These are phyloP conservation scores for Raffaelea albimanens DNA, from an alignment of 2,329 filamentous ascomycete species.

Conservation along the genomic window DNA sequence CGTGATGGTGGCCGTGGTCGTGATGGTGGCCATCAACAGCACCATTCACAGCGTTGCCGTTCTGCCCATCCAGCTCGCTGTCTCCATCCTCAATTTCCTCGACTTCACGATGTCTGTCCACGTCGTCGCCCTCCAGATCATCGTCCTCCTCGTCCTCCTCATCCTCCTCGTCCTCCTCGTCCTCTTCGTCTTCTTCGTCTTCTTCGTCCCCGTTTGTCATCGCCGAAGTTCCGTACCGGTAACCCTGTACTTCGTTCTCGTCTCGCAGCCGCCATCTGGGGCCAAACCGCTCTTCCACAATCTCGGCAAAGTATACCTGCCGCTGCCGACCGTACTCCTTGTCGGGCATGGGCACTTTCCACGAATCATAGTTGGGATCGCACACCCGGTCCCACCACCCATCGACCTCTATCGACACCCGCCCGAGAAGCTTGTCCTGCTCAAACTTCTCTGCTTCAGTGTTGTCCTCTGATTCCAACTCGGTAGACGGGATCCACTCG, in stretches of 20 bases:
- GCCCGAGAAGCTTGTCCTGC: constrained; percentile 48
- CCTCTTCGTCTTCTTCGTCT: constrained; percentile 22
- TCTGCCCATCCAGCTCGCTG: constrained; percentile 14
- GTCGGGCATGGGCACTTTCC: constrained; percentile 49
- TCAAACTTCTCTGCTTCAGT: constrained; percentile 38
- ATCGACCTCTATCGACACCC: constrained; percentile 56
- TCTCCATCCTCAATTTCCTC: constrained; percentile 18
- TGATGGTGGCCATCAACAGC: constrained; percentile 21
- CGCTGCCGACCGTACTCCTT: constrained; percentile 49
- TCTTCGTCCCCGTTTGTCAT: constrained; percentile 23
- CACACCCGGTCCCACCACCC: constrained; percentile 54
- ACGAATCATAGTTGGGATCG: constrained; percentile 50
- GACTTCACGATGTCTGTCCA: background rate
- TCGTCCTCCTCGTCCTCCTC: background rate
- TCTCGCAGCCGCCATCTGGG: constrained; percentile 30
- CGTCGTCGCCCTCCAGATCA: background rate
- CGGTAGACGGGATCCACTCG: constrained; percentile 44
- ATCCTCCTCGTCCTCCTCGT: constrained; percentile 14
- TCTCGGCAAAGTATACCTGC: constrained; percentile 49
- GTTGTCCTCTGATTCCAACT: constrained; percentile 33
- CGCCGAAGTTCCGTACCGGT: constrained; percentile 16
- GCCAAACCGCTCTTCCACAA: constrained; percentile 47
- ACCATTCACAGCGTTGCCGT: no score
- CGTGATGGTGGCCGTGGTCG: constrained; percentile 1
- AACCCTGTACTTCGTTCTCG: constrained; percentile 22